Percentiles rank a stretch among this genome's conserved stretches.
phyloP scores from a whole-genome alignment of 306 rosid genomes.

The Vachellia pachyceras region DNA sequence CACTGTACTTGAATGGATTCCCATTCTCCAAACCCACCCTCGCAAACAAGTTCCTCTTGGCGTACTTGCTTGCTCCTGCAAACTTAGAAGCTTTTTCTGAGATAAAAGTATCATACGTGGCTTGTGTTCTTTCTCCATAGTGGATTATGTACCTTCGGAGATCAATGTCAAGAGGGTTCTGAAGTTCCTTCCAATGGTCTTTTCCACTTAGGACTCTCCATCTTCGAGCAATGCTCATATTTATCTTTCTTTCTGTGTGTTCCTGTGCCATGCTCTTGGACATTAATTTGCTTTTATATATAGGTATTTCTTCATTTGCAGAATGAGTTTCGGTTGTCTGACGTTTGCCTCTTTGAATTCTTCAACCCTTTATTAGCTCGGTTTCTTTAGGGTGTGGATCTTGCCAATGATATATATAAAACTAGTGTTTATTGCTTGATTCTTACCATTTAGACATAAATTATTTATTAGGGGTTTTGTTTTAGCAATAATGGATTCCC shows the following conservation, averaged over 20 bases:
- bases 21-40: neutral
- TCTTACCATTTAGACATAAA: neutral
- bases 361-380: neutral
- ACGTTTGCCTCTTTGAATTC: neutral
- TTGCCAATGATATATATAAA: neutral
- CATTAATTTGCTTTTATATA: neutral
- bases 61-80: neutral
- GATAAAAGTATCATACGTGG: neutral
- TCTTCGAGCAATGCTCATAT: neutral
- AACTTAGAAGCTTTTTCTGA: neutral
- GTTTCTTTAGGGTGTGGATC: neutral
- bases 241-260: neutral
- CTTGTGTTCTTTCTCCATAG: neutral
- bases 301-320: neutral
- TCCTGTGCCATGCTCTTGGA: neutral
- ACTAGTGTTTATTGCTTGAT: neutral
- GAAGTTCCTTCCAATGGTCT: neutral
- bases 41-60: neutral
- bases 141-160: neutral
- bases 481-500: neutral
- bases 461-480: neutral
- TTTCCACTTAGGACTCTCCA: neutral
- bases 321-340: neutral
- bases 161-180: neutral
- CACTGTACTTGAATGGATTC: neutral